Percentiles rank a stretch among this genome's conserved stretches.
These are phyloP conservation scores for Xylaria acuta DNA, from an alignment of 495 filamentous ascomycete genomes.

Conservation along the genomic window DNA sequence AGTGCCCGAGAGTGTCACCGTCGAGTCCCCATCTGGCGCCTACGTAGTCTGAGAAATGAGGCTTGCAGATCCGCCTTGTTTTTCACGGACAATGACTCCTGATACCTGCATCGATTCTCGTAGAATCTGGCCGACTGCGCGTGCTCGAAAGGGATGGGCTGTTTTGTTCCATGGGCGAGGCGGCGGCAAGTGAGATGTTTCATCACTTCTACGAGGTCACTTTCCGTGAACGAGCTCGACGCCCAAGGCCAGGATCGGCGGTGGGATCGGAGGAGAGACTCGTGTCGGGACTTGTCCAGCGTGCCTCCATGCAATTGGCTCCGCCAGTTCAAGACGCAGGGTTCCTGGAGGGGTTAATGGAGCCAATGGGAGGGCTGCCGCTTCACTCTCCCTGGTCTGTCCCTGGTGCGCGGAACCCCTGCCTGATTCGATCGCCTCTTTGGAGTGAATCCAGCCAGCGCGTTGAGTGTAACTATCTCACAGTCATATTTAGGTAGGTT, in stretches of 20 bases:
- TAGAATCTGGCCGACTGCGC: slow-evolving; percentile 4
- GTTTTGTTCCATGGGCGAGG: slow-evolving; percentile 5
- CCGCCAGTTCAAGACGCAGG: slow-evolving; percentile 33
- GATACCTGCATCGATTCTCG: slow-evolving; percentile 19
- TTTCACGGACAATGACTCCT: slow-evolving; percentile 2
- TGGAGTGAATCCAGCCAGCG: not conserved
- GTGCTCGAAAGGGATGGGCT: not conserved
- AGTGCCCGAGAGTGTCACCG: slow-evolving; percentile 1
- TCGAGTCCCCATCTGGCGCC: not conserved
- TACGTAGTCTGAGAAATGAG: slow-evolving; percentile 1
- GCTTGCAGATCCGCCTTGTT: slow-evolving; percentile 24
- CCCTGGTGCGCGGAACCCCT: slow-evolving; percentile 1
- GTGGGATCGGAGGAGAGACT: slow-evolving; percentile 23
- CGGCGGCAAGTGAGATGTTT: slow-evolving; percentile 7
- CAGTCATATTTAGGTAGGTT: not conserved
- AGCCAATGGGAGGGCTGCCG: slow-evolving; percentile 45
- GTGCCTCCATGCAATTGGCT: slow-evolving; percentile 27
- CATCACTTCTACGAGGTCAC: slow-evolving; percentile 21
- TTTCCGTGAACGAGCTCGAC: slow-evolving; percentile 20
- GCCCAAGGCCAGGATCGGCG: slow-evolving; percentile 27
- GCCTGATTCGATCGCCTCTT: slow-evolving; percentile 18
- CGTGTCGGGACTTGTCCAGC: slow-evolving; percentile 26
- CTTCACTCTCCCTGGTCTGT: too few species aligned
- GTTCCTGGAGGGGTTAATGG: slow-evolving; percentile 38
- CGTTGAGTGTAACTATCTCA: slow-evolving; percentile 4